Evolutionary conservation across 129 eudicot genomes (phyloP).

Genomic region (Kitagawia praeruptora): DNA sequence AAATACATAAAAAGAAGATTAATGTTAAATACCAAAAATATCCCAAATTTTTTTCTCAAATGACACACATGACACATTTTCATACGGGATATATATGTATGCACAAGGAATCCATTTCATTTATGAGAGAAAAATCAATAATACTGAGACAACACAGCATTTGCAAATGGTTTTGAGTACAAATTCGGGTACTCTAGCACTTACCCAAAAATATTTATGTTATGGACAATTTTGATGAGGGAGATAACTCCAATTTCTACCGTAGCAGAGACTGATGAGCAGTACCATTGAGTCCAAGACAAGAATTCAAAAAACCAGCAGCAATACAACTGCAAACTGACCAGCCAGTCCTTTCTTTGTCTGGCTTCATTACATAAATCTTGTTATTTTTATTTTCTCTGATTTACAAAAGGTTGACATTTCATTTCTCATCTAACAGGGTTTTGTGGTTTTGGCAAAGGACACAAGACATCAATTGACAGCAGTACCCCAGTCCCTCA

Average conservation of each 20-base stretch:
- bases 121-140: too few relatives aligned
- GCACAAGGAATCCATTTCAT: too few relatives aligned
- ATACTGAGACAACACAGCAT: too few relatives aligned
- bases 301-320: not conserved
- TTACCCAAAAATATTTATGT: too few relatives aligned
- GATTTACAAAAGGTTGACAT: not conserved
- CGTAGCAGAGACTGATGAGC: not conserved
- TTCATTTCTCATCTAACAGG: not conserved
- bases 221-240: too few relatives aligned
- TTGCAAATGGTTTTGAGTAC: too few relatives aligned
- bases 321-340: conserved; percentile 3
- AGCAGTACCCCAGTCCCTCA: conserved; percentile 8
- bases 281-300: not conserved
- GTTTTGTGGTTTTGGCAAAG: not conserved
- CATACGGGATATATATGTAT: too few relatives aligned
- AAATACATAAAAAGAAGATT: too few relatives aligned
- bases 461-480: conserved; percentile 1
- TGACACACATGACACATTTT: too few relatives aligned
- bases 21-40: too few relatives aligned
- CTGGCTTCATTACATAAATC: not conserved
- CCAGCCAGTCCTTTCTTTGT: conserved; percentile 1
- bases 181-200: too few relatives aligned
- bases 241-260: not conserved
- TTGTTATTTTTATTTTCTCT: not conserved
- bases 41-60: too few relatives aligned